Percentiles rank a stretch among this genome's conserved stretches.
Conservation (phyloP, 1,284 basidiomycete genomes). For the Naganishia liquefaciens region DNA sequence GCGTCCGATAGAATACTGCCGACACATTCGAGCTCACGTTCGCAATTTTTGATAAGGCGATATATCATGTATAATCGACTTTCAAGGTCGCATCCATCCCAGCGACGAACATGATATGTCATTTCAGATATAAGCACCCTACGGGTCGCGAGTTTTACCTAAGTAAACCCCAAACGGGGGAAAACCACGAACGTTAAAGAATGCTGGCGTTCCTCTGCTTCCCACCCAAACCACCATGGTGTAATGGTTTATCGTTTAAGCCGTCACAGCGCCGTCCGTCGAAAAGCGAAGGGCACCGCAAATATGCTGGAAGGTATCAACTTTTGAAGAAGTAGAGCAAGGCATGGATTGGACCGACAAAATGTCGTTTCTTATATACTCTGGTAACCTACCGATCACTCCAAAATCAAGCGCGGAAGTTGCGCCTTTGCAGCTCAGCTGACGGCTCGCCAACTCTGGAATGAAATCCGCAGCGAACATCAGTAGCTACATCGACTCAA, state of each 20-base stretch:
- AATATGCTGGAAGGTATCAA: conserved; percentile 31
- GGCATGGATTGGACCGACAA: neutral
- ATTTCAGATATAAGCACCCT: conserved; percentile 18
- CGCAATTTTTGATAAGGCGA: no score
- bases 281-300: conserved; percentile 16
- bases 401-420: neutral
- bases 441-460: neutral
- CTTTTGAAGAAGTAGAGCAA: neutral
- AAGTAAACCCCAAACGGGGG: conserved; percentile 17
- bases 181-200: conserved; percentile 25
- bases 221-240: conserved; percentile 31
- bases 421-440: conserved; percentile 11
- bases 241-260: conserved; percentile 29
- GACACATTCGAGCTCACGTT: no score
- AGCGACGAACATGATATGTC: no score
- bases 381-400: neutral
- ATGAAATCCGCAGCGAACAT: neutral
- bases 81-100: no score
- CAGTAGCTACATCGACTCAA: no score
- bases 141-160: conserved; percentile 23
- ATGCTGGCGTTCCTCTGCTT: conserved; percentile 23
- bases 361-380: neutral
- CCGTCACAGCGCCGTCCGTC: conserved; percentile 29
- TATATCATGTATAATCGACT: neutral
- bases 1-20: no score